phyloP scores from a whole-genome alignment of 2,329 filamentous ascomycete species.

The Xylariaceae sp. region DNA sequence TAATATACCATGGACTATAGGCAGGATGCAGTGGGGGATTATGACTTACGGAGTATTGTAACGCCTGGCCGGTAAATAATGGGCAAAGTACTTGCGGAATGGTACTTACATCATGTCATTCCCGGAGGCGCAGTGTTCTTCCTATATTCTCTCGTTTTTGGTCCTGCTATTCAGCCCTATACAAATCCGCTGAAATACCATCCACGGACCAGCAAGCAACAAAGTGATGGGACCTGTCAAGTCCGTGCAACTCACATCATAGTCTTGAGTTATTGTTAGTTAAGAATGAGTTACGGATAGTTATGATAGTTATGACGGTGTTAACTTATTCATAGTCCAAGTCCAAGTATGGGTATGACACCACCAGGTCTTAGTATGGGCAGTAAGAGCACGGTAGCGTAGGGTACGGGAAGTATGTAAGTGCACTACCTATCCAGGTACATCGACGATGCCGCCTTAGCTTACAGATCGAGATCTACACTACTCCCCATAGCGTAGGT shows the following conservation, averaged over 20 bases:
- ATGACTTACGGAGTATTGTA: not conserved
- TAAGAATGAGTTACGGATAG: too few species aligned
- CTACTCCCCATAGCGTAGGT: not conserved
- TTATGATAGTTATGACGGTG: too few species aligned
- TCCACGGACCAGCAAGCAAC: not conserved
- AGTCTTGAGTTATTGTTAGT: too few species aligned
- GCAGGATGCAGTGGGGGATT: not conserved
- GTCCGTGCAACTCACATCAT: not conserved
- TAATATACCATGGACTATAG: too few species aligned
- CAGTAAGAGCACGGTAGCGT: too few species aligned
- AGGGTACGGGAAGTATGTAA: not conserved
- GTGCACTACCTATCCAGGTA: not conserved
- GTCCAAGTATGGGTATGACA: too few species aligned
- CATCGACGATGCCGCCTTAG: not conserved
- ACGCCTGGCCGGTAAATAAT: not conserved
- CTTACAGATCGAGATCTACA: not conserved
- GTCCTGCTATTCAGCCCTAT: conserved; percentile 30
- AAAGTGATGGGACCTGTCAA: not conserved
- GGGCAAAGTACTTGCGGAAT: not conserved
- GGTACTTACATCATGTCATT: not conserved
- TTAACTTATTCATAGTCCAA: too few species aligned
- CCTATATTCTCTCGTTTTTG: not conserved
- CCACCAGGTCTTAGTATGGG: too few species aligned
- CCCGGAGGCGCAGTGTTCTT: conserved; percentile 9
- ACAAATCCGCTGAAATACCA: conserved; percentile 1